These are phyloP conservation scores for Hapsidospora chrysogenum DNA, from an alignment of 495 filamentous ascomycete species.

Conservation along the genomic window DNA sequence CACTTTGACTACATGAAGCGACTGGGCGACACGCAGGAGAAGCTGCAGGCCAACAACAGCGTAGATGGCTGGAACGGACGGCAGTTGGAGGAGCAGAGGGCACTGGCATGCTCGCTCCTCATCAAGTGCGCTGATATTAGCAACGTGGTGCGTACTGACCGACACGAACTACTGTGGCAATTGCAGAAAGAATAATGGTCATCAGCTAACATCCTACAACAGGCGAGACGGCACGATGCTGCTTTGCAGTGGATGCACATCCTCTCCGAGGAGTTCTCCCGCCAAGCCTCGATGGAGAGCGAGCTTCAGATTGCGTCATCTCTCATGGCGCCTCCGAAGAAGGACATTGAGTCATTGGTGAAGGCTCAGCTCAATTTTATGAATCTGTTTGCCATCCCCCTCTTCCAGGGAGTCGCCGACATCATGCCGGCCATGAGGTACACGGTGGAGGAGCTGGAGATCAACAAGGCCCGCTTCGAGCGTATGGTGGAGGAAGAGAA, in stretches of 20 bases:
- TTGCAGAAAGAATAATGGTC: too few species aligned
- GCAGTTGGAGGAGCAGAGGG: constrained; percentile 50
- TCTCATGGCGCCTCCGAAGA: constrained; percentile 68
- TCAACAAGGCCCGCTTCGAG: constrained; percentile 61
- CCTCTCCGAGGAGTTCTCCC: constrained; percentile 82
- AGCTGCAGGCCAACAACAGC: constrained; percentile 43
- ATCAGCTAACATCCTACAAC: constrained; percentile 3
- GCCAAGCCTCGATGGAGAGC: constrained; percentile 81
- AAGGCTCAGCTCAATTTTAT: constrained; percentile 88
- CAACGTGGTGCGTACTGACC: constrained; percentile 73
- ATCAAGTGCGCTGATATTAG: constrained; percentile 99
- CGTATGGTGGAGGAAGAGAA: constrained; percentile 37
- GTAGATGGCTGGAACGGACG: constrained; percentile 58
- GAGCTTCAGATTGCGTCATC: constrained; percentile 76
- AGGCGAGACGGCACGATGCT: constrained; percentile 69
- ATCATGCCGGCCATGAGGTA: constrained; percentile 72
- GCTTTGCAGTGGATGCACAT: constrained; percentile 80
- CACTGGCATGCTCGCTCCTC: constrained; percentile 66
- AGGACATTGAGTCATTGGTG: constrained; percentile 69
- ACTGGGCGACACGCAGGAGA: constrained; percentile 58
- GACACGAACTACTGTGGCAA: too few species aligned
- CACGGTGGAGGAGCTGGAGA: constrained; percentile 59
- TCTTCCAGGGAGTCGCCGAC: constrained; percentile 74
- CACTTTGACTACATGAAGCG: constrained; percentile 93
- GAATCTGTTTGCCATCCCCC: constrained; percentile 80